phyloP scores from a whole-genome alignment of 495 filamentous ascomycete species.

The Penicillium riverlandense region DNA sequence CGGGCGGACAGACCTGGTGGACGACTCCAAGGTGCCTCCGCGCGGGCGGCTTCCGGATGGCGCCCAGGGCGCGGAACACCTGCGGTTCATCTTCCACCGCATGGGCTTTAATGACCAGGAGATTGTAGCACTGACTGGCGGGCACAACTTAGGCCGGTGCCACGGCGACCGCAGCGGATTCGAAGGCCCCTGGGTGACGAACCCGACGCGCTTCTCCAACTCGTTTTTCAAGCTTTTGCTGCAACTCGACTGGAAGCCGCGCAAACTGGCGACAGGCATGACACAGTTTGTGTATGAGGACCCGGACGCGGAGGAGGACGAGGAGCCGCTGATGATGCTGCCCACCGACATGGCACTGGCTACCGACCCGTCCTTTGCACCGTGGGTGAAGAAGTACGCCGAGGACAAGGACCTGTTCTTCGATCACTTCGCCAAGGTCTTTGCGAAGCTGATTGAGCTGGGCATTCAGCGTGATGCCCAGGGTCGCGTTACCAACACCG shows the following conservation, averaged over 20 bases:
- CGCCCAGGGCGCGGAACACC: constrained; percentile 50
- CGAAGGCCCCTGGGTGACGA: constrained; percentile 56
- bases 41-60: constrained; percentile 52
- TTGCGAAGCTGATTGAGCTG: constrained; percentile 56
- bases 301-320: constrained; percentile 45
- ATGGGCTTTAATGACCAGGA: constrained; percentile 63
- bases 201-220: constrained; percentile 57
- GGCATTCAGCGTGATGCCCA: constrained; percentile 48
- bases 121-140: constrained; percentile 55
- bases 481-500: constrained; percentile 43
- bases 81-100: constrained; percentile 51
- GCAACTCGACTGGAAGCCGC: constrained; percentile 47
- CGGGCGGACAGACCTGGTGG: constrained; percentile 51
- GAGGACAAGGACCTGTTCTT: constrained; percentile 57
- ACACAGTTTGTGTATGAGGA: constrained; percentile 53
- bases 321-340: constrained; percentile 50
- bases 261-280: constrained; percentile 44
- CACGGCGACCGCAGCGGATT: constrained; percentile 55
- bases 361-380: constrained; percentile 28
- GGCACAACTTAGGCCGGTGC: constrained; percentile 55
- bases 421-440: constrained; percentile 50
- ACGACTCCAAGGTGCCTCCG: constrained; percentile 49
- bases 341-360: constrained; percentile 37
- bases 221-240: constrained; percentile 53
- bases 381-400: constrained; percentile 55